Evolutionary conservation across 805 yeast species (phyloP).

Genomic region (Millerozyma miso): DNA sequence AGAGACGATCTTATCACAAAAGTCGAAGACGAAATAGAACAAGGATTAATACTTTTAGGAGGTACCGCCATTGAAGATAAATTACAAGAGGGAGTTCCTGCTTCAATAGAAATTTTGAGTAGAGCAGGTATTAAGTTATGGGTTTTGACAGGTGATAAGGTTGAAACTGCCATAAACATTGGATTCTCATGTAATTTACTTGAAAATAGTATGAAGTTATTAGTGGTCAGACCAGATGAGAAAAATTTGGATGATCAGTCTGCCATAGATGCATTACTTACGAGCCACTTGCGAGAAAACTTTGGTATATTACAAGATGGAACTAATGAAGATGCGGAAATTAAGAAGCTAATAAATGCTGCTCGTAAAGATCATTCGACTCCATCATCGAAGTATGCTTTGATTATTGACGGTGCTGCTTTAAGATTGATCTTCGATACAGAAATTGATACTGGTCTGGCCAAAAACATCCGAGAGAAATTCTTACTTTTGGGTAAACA

Average conservation of each 20-base stretch:
- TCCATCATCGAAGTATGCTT: slow-evolving; percentile 54
- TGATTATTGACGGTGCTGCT: slow-evolving; percentile 70
- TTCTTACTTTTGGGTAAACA: slow-evolving; percentile 70
- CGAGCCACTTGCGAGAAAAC: slow-evolving; percentile 44
- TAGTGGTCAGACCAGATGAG: slow-evolving; percentile 59
- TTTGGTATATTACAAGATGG: slow-evolving; percentile 34
- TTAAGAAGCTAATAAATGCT: slow-evolving; percentile 36
- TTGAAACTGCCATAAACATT: slow-evolving; percentile 80
- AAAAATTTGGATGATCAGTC: slow-evolving; percentile 45
- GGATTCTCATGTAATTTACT: slow-evolving; percentile 75
- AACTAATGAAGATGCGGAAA: slow-evolving; percentile 25
- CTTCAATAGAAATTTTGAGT: slow-evolving; percentile 59
- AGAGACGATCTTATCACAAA: slow-evolving; percentile 55
- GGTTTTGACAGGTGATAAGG: slow-evolving; percentile 81
- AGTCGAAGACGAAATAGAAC: slow-evolving; percentile 58
- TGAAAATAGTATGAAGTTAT: slow-evolving; percentile 62
- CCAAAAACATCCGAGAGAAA: slow-evolving; percentile 31
- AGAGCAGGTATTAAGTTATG: slow-evolving; percentile 76
- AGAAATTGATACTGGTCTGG: slow-evolving; percentile 3
- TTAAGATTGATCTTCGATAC: slow-evolving; percentile 41
- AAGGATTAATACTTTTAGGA: slow-evolving; percentile 54
- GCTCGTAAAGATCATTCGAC: slow-evolving; percentile 64
- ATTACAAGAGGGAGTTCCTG: slow-evolving; percentile 75
- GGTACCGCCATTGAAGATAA: slow-evolving; percentile 83
- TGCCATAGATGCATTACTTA: slow-evolving; percentile 36